Conservation (phyloP, 1,139 yeast genomes). For the Wickerhamomyces sp. region DNA sequence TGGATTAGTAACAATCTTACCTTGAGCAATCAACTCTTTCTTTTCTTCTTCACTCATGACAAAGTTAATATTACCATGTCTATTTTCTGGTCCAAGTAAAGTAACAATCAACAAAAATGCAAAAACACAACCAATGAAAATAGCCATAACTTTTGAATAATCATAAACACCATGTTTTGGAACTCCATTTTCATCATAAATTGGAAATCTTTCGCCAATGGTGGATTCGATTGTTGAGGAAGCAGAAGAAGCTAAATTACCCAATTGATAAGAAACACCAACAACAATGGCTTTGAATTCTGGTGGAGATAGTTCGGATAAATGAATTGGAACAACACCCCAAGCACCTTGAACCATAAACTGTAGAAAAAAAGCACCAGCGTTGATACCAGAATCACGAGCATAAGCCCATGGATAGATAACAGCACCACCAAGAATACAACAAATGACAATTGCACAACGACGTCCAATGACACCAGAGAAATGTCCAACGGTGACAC, state of each 20-base stretch:
- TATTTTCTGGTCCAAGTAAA: conserved; percentile 71
- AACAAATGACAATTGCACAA: conserved; percentile 49
- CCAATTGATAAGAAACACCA: conserved; percentile 77
- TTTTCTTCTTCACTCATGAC: conserved; percentile 7
- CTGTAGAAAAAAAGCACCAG: conserved; percentile 76
- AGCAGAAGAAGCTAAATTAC: conserved; percentile 80
- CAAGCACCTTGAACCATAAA: conserved; percentile 84
- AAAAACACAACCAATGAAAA: conserved; percentile 74
- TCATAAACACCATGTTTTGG: conserved; percentile 31
- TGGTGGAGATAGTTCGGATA: conserved; percentile 75
- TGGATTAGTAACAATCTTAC: conserved; percentile 5
- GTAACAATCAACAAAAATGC: conserved; percentile 51
- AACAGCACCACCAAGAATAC: conserved; percentile 62
- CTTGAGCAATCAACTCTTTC: conserved; percentile 3
- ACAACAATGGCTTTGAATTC: conserved; percentile 67
- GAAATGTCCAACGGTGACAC: conserved; percentile 55
- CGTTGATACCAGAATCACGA: conserved; percentile 52
- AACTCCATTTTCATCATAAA: conserved; percentile 31
- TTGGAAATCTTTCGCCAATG: conserved; percentile 64
- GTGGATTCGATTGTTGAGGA: conserved; percentile 79
- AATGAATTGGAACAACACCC: conserved; percentile 80
- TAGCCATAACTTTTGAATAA: conserved; percentile 70
- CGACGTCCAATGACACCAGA: conserved; percentile 61
- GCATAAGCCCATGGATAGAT: conserved; percentile 69
- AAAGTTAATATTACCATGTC: conserved; percentile 26